Conservation (phyloP, 129 eudicot genomes). For the Artemisia argyi region DNA sequence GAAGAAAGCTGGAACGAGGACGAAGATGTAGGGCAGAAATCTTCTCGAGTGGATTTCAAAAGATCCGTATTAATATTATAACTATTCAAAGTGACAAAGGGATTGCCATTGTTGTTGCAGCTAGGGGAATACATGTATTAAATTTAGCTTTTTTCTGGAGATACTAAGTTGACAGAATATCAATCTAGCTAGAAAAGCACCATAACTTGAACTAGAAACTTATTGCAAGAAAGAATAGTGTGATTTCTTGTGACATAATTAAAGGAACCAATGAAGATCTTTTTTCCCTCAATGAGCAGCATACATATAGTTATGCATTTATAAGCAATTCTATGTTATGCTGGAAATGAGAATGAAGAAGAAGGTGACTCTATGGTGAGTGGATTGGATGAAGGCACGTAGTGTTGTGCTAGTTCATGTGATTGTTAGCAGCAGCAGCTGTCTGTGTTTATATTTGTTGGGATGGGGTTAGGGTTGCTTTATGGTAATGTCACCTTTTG, state of each 20-base stretch:
- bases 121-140: slow-evolving; percentile 32
- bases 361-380: slow-evolving; percentile 18
- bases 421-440: slow-evolving; percentile 33
- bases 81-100: background rate
- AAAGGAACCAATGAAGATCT: background rate
- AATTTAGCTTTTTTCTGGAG: background rate
- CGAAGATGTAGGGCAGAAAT: slow-evolving; percentile 18
- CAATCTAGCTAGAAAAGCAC: background rate
- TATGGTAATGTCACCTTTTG: slow-evolving; percentile 27
- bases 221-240: background rate
- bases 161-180: background rate
- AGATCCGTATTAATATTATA: slow-evolving; percentile 12
- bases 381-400: slow-evolving; percentile 41
- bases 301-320: background rate
- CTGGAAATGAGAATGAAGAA: slow-evolving; percentile 18
- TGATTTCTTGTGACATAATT: background rate
- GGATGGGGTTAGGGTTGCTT: slow-evolving; percentile 36
- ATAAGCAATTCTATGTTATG: slow-evolving; percentile 3
- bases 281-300: no score
- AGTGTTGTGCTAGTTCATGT: slow-evolving; percentile 35
- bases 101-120: slow-evolving; percentile 3
- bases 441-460: slow-evolving; percentile 24
- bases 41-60: slow-evolving; percentile 8
- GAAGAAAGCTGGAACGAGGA: slow-evolving; percentile 32
- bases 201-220: background rate